Evolutionary conservation across 495 filamentous ascomycete species (phyloP).

Genomic region (Talaromyces trachyspermus): DNA sequence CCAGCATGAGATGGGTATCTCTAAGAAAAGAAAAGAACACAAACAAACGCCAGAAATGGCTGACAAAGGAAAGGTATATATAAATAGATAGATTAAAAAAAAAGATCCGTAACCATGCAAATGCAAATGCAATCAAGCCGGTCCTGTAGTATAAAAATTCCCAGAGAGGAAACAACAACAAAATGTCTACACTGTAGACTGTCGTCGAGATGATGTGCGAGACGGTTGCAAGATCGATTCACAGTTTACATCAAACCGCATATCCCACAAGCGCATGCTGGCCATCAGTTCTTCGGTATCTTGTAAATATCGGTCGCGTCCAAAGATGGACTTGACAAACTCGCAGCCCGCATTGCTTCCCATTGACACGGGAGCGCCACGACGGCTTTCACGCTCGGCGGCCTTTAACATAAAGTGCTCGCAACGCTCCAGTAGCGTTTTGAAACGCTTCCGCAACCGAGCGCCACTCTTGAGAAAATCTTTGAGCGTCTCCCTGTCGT

Average conservation of each 20-base stretch:
- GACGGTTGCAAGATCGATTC: conserved; percentile 74
- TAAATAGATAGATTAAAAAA: not conserved
- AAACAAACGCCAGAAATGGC: conserved; percentile 7
- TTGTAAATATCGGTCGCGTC: conserved; percentile 83
- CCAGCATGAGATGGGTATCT: conserved; percentile 10
- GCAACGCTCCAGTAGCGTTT: conserved; percentile 79
- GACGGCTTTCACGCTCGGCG: conserved; percentile 56
- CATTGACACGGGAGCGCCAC: conserved; percentile 60
- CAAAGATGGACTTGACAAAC: conserved; percentile 96
- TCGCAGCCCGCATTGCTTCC: conserved; percentile 90
- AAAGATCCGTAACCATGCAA: not conserved
- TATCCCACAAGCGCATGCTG: conserved; percentile 83
- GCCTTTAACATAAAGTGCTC: conserved; percentile 89
- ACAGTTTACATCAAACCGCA: conserved; percentile 95
- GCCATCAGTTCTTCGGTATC: conserved; percentile 95
- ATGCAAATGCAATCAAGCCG: conserved; percentile 7
- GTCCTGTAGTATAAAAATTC: not conserved
- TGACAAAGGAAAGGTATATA: conserved; percentile 7
- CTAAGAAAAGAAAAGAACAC: conserved; percentile 7
- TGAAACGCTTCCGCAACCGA: conserved; percentile 77
- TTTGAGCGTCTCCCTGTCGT: conserved; percentile 74
- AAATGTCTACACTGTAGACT: conserved; percentile 4
- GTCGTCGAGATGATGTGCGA: conserved; percentile 4
- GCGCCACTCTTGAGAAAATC: conserved; percentile 92
- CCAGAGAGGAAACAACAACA: not conserved